Conservation (phyloP, 345 rosid species). For the Camelina neglecta region DNA sequence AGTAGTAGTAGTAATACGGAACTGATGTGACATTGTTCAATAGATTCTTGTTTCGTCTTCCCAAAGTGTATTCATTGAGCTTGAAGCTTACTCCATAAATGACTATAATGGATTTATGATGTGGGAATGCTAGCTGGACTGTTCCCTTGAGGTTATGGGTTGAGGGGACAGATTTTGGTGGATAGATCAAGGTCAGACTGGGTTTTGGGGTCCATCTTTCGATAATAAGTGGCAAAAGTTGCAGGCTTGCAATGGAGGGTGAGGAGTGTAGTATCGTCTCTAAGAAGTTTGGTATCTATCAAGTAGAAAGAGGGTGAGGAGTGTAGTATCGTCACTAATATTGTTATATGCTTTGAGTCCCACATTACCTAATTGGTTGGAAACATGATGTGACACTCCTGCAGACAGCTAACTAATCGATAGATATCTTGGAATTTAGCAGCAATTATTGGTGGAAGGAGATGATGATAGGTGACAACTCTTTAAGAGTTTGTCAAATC, state of each 20-base stretch:
- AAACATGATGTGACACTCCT: slow-evolving; percentile 52
- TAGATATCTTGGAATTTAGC: slow-evolving; percentile 42
- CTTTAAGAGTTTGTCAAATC: slow-evolving; percentile 25
- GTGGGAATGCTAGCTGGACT: slow-evolving; percentile 58
- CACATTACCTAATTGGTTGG: slow-evolving; percentile 50
- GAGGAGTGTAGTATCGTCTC: slow-evolving; percentile 45
- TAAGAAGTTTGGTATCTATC: slow-evolving; percentile 57
- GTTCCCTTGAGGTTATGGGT: slow-evolving; percentile 42
- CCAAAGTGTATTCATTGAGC: slow-evolving; percentile 35
- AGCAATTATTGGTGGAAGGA: slow-evolving; percentile 40
- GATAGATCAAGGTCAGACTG: slow-evolving; percentile 42
- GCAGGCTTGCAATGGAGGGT: slow-evolving; percentile 39
- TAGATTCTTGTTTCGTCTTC: slow-evolving; percentile 20
- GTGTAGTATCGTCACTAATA: slow-evolving; percentile 44
- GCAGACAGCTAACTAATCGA: slow-evolving; percentile 46
- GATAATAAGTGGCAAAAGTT: slow-evolving; percentile 39
- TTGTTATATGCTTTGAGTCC: slow-evolving; percentile 49
- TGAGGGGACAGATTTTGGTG: slow-evolving; percentile 45
- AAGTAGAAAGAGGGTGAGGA: slow-evolving; percentile 45
- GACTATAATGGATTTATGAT: slow-evolving; percentile 43
- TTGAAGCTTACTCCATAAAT: slow-evolving; percentile 39
- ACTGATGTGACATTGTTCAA: slow-evolving; percentile 35
- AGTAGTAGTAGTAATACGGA: slow-evolving; percentile 27
- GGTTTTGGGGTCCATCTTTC: slow-evolving; percentile 57
- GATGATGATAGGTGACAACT: slow-evolving; percentile 43